These are phyloP conservation scores for Heimioporus sp. DNA, from an alignment of 768 basidiomycete species.

Conservation along the genomic window DNA sequence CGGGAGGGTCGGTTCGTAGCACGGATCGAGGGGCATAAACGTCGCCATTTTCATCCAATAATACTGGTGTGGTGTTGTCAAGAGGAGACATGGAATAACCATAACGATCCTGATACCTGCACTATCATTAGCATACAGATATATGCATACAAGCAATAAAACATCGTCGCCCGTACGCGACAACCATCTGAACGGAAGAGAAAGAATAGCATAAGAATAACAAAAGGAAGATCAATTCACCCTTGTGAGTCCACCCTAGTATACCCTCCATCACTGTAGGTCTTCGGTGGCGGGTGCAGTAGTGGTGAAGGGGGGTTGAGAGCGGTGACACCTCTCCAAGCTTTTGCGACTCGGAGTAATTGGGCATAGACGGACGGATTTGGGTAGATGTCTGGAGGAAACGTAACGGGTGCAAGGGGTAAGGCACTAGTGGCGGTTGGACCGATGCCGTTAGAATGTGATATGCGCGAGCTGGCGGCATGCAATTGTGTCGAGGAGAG, in stretches of 20 bases:
- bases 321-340: slow-evolving; percentile 71
- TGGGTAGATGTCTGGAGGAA: slow-evolving; percentile 27
- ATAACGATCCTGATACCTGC: slow-evolving; percentile 27
- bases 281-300: slow-evolving; percentile 19
- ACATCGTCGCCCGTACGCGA: slow-evolving; percentile 15
- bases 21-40: slow-evolving; percentile 22
- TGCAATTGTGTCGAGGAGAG: slow-evolving; percentile 11
- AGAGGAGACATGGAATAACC: slow-evolving; percentile 29
- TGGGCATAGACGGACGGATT: slow-evolving; percentile 42
- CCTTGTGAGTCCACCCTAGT: slow-evolving; percentile 26
- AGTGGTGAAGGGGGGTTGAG: slow-evolving; percentile 32
- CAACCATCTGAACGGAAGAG: background rate
- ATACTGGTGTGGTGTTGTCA: slow-evolving; percentile 34
- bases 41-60: slow-evolving; percentile 29
- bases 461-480: slow-evolving; percentile 17
- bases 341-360: slow-evolving; percentile 56
- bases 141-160: slow-evolving; percentile 10
- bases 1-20: slow-evolving; percentile 14
- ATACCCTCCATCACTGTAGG: slow-evolving; percentile 20
- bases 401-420: slow-evolving; percentile 36
- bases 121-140: slow-evolving; percentile 15
- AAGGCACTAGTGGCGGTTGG: slow-evolving; percentile 7
- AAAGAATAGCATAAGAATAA: background rate
- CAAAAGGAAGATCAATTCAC: slow-evolving; percentile 17
- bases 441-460: slow-evolving; percentile 8